Evolutionary conservation across 129 eudicot species (phyloP).

Genomic region (Helianthus annuus): DNA sequence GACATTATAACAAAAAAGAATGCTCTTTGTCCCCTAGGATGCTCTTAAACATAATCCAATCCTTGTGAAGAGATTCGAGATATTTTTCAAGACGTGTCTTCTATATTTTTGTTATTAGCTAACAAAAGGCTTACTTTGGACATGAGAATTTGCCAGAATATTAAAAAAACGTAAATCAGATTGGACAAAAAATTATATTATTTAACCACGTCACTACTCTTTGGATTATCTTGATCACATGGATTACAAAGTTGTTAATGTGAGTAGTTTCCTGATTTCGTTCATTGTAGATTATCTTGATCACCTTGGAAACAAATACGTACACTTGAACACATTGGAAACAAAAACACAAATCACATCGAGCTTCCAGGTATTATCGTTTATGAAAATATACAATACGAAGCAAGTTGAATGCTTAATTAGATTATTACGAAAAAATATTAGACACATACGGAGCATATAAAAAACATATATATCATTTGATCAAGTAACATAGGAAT

Average conservation of each 20-base stretch:
- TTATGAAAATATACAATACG: neutral
- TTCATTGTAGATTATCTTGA: too few relatives aligned
- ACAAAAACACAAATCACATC: too few relatives aligned
- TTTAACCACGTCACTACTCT: too few relatives aligned
- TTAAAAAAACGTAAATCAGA: neutral
- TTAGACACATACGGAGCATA: neutral
- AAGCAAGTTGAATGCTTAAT: too few relatives aligned
- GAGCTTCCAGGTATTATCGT: neutral
- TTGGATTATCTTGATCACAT: too few relatives aligned
- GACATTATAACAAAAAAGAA: constrained; percentile 36
- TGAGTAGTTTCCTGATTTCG: too few relatives aligned
- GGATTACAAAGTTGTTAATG: too few relatives aligned
- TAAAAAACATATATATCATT: neutral
- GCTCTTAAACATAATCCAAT: constrained; percentile 21
- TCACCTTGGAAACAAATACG: too few relatives aligned
- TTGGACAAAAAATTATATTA: too few relatives aligned
- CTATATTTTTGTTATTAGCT: neutral
- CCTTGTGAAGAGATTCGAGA: constrained; percentile 13
- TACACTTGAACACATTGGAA: too few relatives aligned
- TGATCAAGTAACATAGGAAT: neutral
- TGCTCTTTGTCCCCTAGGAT: constrained; percentile 46
- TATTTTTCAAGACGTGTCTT: constrained; percentile 31
- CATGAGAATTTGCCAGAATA: neutral
- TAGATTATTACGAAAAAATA: too few relatives aligned
- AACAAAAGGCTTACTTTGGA: constrained; percentile 6